Conservation (phyloP, 2,329 filamentous ascomycete genomes). For the Phoma sp. region DNA sequence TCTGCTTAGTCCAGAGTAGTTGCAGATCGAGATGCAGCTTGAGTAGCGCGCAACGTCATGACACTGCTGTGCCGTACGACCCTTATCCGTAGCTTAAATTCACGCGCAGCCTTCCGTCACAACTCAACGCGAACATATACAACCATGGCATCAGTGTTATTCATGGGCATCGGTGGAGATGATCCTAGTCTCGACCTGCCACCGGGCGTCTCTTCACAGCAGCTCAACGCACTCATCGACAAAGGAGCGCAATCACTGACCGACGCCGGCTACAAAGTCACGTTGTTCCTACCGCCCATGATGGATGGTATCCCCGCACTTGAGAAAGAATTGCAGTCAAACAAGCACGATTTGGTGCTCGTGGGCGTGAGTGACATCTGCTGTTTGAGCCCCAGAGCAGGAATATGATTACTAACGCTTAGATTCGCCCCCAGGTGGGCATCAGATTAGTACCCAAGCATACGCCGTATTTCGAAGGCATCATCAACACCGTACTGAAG, state of each 20-base stretch:
- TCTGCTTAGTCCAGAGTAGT: no score
- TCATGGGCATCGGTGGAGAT: not conserved
- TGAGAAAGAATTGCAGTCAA: not conserved
- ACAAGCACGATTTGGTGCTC: slow-evolving; percentile 2
- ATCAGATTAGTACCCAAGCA: slow-evolving; percentile 4
- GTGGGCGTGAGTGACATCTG: not conserved
- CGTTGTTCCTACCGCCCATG: not conserved
- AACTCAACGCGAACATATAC: no score
- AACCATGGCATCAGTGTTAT: not conserved
- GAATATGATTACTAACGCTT: not conserved
- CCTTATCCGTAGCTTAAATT: no score
- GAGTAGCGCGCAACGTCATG: no score
- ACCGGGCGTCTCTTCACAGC: not conserved
- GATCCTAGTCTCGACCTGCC: not conserved
- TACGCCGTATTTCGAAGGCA: slow-evolving; percentile 7
- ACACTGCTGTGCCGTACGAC: no score
- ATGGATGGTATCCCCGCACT: slow-evolving; percentile 2
- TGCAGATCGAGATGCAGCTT: no score
- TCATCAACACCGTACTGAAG: slow-evolving; percentile 5
- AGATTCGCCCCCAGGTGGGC: not conserved
- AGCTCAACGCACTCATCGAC: not conserved
- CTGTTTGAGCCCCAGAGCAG: not conserved
- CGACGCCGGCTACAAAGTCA: slow-evolving; percentile 2
- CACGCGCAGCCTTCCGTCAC: not conserved
- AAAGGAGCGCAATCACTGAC: not conserved